Conservation (phyloP, 31 red algal species). For the Asparagopsis taxiformis region DNA sequence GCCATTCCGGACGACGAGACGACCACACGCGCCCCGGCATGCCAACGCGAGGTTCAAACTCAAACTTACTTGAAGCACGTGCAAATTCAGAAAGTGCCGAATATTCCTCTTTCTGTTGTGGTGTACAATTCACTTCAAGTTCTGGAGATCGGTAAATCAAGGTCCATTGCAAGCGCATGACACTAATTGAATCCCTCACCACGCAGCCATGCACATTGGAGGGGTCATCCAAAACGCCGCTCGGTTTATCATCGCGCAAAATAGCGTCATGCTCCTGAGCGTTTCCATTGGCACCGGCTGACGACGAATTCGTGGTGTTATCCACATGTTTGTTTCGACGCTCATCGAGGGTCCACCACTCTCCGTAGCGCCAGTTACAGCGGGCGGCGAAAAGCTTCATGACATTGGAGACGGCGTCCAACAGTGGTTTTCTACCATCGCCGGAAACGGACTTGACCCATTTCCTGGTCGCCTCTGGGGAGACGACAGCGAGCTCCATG, state of each 20-base stretch:
- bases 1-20: conserved; percentile 49
- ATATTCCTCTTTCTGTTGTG: conserved; percentile 3
- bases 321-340: neutral
- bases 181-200: conserved; percentile 51
- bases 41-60: conserved; percentile 51
- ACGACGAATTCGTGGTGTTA: neutral
- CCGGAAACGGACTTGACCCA: conserved; percentile 34
- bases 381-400: conserved; percentile 61
- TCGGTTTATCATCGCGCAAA: neutral
- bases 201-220: conserved; percentile 63
- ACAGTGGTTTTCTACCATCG: conserved; percentile 26
- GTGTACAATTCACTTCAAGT: neutral
- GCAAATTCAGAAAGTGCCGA: conserved; percentile 21
- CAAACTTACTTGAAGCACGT: conserved; percentile 25
- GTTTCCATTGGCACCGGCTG: neutral
- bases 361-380: conserved; percentile 51
- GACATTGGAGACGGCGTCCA: conserved; percentile 26
- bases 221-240: conserved; percentile 51
- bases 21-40: conserved; percentile 67
- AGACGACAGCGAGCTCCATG: conserved; percentile 56
- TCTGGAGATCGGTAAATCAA: conserved; percentile 21
- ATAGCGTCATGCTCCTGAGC: neutral
- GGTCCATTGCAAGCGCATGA: conserved; percentile 58
- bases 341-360: conserved; percentile 71
- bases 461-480: conserved; percentile 31